Evolutionary conservation across 768 basidiomycete species (phyloP).

Genomic region (Pleurotus giganteus): DNA sequence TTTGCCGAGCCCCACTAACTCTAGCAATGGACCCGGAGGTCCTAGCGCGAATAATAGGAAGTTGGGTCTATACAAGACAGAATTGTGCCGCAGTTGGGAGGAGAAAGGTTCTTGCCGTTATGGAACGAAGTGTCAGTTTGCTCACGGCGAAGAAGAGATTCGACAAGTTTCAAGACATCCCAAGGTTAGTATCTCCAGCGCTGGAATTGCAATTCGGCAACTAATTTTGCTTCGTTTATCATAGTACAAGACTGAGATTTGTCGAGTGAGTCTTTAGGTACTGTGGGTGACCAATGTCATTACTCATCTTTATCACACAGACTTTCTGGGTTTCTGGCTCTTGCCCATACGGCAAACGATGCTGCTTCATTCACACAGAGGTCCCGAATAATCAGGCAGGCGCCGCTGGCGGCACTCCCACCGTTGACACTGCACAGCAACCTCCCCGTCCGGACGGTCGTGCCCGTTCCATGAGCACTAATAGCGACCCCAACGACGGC

Average conservation of each 20-base stretch:
- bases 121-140: conserved; percentile 88
- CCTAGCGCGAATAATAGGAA: conserved; percentile 93
- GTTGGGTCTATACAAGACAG: conserved; percentile 87
- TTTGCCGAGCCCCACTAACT: conserved; percentile 42
- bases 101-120: conserved; percentile 88
- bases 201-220: not conserved
- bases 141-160: conserved; percentile 88
- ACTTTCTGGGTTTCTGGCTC: conserved; percentile 95
- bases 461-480: conserved; percentile 67
- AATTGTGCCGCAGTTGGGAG: conserved; percentile 89
- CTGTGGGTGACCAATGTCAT: not conserved
- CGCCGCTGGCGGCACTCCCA: conserved; percentile 40
- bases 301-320: conserved; percentile 33
- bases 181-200: conserved; percentile 53
- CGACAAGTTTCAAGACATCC: conserved; percentile 84
- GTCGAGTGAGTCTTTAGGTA: conserved; percentile 56
- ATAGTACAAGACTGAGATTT: conserved; percentile 93
- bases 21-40: conserved; percentile 69
- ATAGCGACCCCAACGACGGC: conserved; percentile 77
- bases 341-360: conserved; percentile 89
- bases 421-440: conserved; percentile 43
- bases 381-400: conserved; percentile 63
- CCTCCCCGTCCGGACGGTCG: conserved; percentile 56
- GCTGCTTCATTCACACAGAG: conserved; percentile 93
- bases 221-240: conserved; percentile 8